Percentiles rank a stretch among this genome's conserved stretches.
Conservation (phyloP, 2,329 filamentous ascomycete genomes). For the Colletotrichum phormii region DNA sequence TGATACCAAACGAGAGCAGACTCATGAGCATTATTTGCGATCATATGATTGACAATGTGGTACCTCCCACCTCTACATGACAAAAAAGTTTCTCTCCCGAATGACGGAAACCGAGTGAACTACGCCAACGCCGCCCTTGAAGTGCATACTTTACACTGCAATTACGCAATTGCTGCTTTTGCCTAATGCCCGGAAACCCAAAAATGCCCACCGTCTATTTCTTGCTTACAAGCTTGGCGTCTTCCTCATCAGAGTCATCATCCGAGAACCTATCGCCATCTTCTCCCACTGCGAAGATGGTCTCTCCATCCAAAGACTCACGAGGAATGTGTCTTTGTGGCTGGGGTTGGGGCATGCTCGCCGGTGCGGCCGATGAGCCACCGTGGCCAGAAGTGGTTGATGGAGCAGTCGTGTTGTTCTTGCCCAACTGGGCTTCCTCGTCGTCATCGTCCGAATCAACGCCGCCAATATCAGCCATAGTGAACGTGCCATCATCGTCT, state of each 20-base stretch:
- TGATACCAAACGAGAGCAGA: background rate
- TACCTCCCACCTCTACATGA: constrained; percentile 15
- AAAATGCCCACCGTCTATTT: constrained; percentile 46
- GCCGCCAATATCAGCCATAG: constrained; percentile 91
- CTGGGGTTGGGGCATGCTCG: constrained; percentile 32
- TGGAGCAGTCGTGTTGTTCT: constrained; percentile 41
- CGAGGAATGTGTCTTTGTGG: constrained; percentile 55
- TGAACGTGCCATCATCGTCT: constrained; percentile 95
- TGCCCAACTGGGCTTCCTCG: constrained; percentile 65
- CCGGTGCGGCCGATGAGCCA: constrained; percentile 15
- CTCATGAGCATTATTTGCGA: background rate
- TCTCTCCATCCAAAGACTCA: constrained; percentile 83
- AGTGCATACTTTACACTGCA: constrained; percentile 30
- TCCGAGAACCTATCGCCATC: constrained; percentile 86
- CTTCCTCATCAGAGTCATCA: constrained; percentile 75
- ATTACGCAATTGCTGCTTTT: constrained; percentile 27
- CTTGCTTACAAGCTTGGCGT: constrained; percentile 65
- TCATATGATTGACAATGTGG: background rate
- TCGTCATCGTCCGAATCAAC: constrained; percentile 71
- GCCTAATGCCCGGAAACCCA: constrained; percentile 2
- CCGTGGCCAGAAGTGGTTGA: constrained; percentile 29
- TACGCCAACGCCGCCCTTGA: constrained; percentile 18
- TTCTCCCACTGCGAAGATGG: constrained; percentile 94
- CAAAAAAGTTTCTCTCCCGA: background rate
- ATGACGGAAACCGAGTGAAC: constrained; percentile 5